Percentiles rank a stretch among this genome's conserved stretches.
phyloP scores from a whole-genome alignment of 176 grass and related monocot genomes.

The Chloris gayana region DNA sequence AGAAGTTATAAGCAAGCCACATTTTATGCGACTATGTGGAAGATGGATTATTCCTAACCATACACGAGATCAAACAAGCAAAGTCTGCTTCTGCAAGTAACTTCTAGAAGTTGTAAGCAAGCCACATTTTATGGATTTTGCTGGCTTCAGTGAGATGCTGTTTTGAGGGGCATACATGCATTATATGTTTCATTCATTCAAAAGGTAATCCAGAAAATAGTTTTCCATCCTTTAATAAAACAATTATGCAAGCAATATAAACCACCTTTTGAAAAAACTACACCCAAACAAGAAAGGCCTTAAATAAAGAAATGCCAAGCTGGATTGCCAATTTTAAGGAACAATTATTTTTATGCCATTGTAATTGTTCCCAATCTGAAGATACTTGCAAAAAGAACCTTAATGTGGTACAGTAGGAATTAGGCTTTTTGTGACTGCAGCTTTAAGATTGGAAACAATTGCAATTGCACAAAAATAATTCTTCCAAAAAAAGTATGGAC shows the following conservation, averaged over 20 bases:
- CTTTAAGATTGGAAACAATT: too few relatives aligned
- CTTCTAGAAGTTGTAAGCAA: neutral
- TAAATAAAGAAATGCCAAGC: slow-evolving; percentile 2
- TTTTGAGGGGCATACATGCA: neutral
- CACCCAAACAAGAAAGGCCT: neutral
- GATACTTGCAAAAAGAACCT: too few relatives aligned
- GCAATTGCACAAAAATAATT: too few relatives aligned
- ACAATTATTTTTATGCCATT: neutral
- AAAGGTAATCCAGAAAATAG: neutral
- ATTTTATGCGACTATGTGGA: neutral
- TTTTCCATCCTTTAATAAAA: neutral
- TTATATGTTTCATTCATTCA: neutral
- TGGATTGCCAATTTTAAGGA: neutral
- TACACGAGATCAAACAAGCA: neutral
- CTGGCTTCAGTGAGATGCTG: neutral
- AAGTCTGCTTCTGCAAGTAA: neutral
- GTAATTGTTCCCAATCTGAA: too few relatives aligned
- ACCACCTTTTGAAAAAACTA: neutral
- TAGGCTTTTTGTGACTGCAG: too few relatives aligned
- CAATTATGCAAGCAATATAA: neutral
- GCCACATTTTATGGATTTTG: neutral
- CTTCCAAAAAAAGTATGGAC: neutral
- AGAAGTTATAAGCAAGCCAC: too few relatives aligned
- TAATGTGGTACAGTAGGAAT: too few relatives aligned
- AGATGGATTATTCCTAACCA: neutral